Base-by-base conservation (phyloP, 306 rosid genomes). In the Morella rubra region DNA sequence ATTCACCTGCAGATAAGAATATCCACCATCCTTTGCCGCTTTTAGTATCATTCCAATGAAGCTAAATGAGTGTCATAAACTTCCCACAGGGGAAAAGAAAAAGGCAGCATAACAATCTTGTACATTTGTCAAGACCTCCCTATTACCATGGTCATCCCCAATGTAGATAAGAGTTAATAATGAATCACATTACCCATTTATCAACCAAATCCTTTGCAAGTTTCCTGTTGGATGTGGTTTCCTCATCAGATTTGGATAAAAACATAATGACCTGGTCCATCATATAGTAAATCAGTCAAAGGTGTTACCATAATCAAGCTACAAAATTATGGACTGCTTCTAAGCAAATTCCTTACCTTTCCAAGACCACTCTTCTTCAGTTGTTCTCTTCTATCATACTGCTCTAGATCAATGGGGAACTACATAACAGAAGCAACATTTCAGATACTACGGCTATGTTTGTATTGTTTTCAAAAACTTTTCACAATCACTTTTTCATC, bases 301-400 rank as follows among this genome's bases (percentile, higher is more conserved):
- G 53, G 52, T 74, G 60, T 41, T 59, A 80, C 74, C 10, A 68
- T 47, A 42, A 20, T 68, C n/a, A 75, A n/a, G 27, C 44, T 44
- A 22, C 55, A 76, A 45, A 27, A 27, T 42, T 20, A 7, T 27
- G 15, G 50, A 64, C 52, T 45, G 8, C 32, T n/a, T 45, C 72
- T 47, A 51, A 74, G 65, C 6, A 10, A 46, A 69, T 72, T 58
- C 78, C 84, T 59, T 80, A 93, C 98, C 96, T 91, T 94, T 74
- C 98, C 98, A 71, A 94, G 94, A 66, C 98, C 98, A 86, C 98
- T 94, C 86, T 76, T 87, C 90, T 91, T 94, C 93, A 94, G 89
- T 81, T 94, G 97, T 62, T 91, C 96, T 83, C 86, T 90, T 89
- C 98, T 89, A 82, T 94, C 98, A 81, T 82, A 87, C 73, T 91